phyloP scores from a whole-genome alignment of 1,284 basidiomycete species.

The Hemileia vastatrix region DNA sequence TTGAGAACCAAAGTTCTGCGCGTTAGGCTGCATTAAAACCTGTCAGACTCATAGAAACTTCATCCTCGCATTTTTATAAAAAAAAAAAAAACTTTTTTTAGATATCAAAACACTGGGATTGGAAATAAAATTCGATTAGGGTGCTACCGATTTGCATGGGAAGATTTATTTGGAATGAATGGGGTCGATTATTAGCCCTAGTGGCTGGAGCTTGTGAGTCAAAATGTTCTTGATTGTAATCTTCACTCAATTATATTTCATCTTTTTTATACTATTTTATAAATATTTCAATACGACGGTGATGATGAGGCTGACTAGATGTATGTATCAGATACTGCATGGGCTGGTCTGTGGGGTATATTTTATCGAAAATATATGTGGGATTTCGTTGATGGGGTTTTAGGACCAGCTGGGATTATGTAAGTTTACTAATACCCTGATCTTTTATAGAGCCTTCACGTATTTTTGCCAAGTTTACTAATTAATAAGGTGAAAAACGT shows the following conservation, averaged over 20 bases:
- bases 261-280: too few species aligned
- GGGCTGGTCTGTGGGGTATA: slow-evolving; percentile 66
- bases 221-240: background rate
- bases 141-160: too few species aligned
- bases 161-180: slow-evolving; percentile 70
- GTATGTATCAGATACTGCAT: slow-evolving; percentile 60
- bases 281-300: background rate
- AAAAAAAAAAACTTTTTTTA: too few species aligned
- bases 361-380: slow-evolving; percentile 83
- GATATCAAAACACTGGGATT: too few species aligned
- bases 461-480: background rate
- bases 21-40: too few species aligned
- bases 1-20: too few species aligned
- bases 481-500: background rate
- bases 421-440: background rate
- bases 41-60: too few species aligned
- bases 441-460: background rate
- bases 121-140: too few species aligned
- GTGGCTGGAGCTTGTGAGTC: slow-evolving; percentile 64
- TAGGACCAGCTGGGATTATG: slow-evolving; percentile 14
- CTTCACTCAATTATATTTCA: background rate
- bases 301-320: too few species aligned
- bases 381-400: slow-evolving; percentile 51
- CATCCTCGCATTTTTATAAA: too few species aligned
- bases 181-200: slow-evolving; percentile 61